phyloP scores from a whole-genome alignment of 306 rosid genomes.

The Prunus salicina region DNA sequence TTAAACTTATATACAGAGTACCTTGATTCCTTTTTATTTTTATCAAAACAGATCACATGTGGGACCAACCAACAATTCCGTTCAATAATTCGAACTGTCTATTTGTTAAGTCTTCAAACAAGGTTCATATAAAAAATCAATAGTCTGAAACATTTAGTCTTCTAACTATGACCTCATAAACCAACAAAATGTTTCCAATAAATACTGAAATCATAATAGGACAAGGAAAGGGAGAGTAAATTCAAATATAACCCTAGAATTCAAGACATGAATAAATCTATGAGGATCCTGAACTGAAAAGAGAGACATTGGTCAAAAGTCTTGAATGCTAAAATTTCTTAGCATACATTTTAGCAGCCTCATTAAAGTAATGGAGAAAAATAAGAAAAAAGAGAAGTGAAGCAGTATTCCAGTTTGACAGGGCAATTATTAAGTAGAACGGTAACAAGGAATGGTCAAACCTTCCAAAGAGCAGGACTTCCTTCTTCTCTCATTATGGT shows the following conservation, averaged over 20 bases:
- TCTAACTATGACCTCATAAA: neutral
- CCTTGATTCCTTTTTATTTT: too few relatives aligned
- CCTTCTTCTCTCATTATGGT: conserved; percentile 79
- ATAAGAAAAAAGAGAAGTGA: neutral
- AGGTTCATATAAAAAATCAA: neutral
- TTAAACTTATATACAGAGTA: too few relatives aligned
- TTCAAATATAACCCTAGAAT: neutral
- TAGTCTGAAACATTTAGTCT: neutral
- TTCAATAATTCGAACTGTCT: neutral
- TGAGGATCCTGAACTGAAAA: neutral
- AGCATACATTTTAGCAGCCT: neutral
- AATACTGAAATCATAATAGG: neutral
- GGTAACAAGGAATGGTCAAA: conserved; percentile 24
- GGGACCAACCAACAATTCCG: neutral
- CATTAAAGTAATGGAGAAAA: neutral
- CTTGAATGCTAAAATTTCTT: neutral
- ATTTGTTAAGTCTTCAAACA: neutral
- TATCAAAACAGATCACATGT: neutral
- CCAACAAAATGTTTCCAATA: neutral
- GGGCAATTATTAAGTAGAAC: neutral
- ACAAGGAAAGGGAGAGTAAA: neutral
- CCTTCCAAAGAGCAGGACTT: conserved; percentile 63
- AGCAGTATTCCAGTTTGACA: neutral
- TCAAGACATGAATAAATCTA: neutral
- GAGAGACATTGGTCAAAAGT: neutral